Conservation (phyloP, 139 green algal genomes). For the Mesotaenium endlicherianum region DNA sequence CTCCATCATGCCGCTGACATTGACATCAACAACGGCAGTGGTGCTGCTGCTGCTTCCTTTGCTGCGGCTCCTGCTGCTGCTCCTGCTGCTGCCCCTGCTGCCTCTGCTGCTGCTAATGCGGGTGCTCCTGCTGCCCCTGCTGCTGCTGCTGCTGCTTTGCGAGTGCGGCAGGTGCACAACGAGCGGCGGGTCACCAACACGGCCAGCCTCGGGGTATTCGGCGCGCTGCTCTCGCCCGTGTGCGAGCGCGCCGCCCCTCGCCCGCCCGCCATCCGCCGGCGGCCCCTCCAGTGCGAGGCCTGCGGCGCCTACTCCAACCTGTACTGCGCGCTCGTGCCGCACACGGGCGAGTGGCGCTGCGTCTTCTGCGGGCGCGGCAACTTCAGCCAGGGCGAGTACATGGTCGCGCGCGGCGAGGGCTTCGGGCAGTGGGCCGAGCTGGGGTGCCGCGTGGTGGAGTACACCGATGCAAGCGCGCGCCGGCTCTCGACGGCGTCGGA, state of each 20-base stretch:
- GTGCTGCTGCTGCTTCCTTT: background rate
- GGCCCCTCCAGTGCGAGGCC: conserved; percentile 24
- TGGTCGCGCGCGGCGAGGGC: conserved; percentile 18
- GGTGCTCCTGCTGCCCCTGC: background rate
- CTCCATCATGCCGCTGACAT: background rate
- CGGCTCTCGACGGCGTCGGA: conserved; percentile 25
- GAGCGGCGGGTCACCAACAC: conserved; percentile 31
- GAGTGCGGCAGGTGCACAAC: conserved; percentile 23
- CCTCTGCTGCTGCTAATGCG: background rate
- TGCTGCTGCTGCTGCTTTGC: background rate
- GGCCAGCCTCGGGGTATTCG: conserved; percentile 36
- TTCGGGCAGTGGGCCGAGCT: conserved; percentile 42
- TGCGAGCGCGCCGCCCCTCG: conserved; percentile 1
- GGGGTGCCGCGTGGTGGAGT: conserved; percentile 32
- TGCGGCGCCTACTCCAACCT: conserved; percentile 46
- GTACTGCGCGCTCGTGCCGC: conserved; percentile 26
- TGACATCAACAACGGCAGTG: background rate
- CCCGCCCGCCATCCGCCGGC: conserved; percentile 16
- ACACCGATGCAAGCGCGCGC: conserved; percentile 26
- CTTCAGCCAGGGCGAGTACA: conserved; percentile 34
- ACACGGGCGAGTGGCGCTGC: conserved; percentile 36
- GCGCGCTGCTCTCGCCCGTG: conserved; percentile 33
- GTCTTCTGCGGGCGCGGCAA: conserved; percentile 22
- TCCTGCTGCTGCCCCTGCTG: background rate
- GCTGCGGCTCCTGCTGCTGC: background rate